Evolutionary conservation across 176 grass and related monocot species (phyloP), one percentile per base, ranked within the genome.

Genomic region (Phragmites australis): DNA sequence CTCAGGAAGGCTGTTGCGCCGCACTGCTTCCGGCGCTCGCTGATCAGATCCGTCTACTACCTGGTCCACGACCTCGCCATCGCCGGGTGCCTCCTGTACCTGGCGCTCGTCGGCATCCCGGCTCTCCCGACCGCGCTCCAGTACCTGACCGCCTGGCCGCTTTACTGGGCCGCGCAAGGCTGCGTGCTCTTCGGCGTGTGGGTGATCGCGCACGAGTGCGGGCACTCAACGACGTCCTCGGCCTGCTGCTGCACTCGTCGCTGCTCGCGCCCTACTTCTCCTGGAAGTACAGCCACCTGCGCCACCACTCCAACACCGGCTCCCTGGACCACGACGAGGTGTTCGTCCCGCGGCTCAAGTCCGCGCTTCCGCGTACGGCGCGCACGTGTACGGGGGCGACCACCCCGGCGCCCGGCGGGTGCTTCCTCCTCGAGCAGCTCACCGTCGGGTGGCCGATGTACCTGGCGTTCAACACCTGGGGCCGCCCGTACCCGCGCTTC

Each of bases 241-340:
- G 88, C 23, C 45, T 90, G 30, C 59, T 87, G 42, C 88, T 90
- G 21, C 88, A 90, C 75, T 90, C 88, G 0, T 61, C 68, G 30
- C 74, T 90, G 3, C 73, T 90, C 2, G 84, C 83, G 3, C 88
- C 88, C 4, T 90, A 87, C 74, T 90, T 87, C 79, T 90, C 88
- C 6, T 90, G 88, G 88, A 90, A 90, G 30, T 87, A 84, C 67
- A 87, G 84, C 79, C 88, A 87, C 60, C 78, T 80, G 45, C 78
- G 88, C 41, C 88, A 87, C 61, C 88, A 90, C 82, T 90, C 84
- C 57, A 90, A 87, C 68, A 90, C 88, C 14, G 75, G 68, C 17
- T 90, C 88, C 58, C 2, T 87, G 1, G 84, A 90, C 2, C 88
- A 75, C 4, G 84, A 90, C 9, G 88, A 90, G 74, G 84, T 87